Percentiles rank a stretch among this genome's conserved stretches.
Evolutionary conservation across 1,284 basidiomycete genomes (phyloP).

Genomic region (Rhodofomes roseus): DNA sequence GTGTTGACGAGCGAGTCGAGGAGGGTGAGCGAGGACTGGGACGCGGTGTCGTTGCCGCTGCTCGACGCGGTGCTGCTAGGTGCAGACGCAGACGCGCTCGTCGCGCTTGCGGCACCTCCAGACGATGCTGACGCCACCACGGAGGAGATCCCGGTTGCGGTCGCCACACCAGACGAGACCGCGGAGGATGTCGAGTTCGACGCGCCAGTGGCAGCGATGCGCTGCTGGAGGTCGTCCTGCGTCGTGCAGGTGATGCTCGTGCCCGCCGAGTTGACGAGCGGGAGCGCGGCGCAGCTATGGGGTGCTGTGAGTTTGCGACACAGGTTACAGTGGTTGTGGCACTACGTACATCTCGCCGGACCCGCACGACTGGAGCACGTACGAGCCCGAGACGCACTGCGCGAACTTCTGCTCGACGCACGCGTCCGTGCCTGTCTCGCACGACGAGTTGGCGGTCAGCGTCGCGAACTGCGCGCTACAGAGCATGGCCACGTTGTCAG

Average conservation of each 20-base stretch:
- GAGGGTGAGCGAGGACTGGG: slow-evolving; percentile 30
- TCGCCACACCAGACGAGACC: background rate
- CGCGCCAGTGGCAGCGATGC: slow-evolving; percentile 40
- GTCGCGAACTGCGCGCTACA: slow-evolving; percentile 43
- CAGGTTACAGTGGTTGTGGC: background rate
- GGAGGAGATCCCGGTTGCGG: background rate
- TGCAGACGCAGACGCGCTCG: slow-evolving; percentile 5
- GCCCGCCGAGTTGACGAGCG: slow-evolving; percentile 40
- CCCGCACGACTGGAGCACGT: slow-evolving; percentile 39
- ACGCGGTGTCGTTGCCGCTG: slow-evolving; percentile 14
- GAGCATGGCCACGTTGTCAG: slow-evolving; percentile 5
- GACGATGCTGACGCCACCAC: background rate
- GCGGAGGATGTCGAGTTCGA: slow-evolving; percentile 4
- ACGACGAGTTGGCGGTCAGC: slow-evolving; percentile 39
- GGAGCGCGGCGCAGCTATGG: slow-evolving; percentile 51
- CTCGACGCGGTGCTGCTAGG: background rate
- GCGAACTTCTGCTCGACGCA: slow-evolving; percentile 45
- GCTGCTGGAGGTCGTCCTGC: slow-evolving; percentile 32
- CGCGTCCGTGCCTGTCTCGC: slow-evolving; percentile 41
- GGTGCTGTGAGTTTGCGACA: background rate
- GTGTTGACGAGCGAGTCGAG: slow-evolving; percentile 23
- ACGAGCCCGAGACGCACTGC: slow-evolving; percentile 47
- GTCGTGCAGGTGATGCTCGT: slow-evolving; percentile 47
- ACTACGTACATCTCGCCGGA: slow-evolving; percentile 38
- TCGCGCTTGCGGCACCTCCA: slow-evolving; percentile 9